These are phyloP conservation scores for Fusarium robinianum DNA, from an alignment of 2,329 filamentous ascomycete species.

Conservation along the genomic window DNA sequence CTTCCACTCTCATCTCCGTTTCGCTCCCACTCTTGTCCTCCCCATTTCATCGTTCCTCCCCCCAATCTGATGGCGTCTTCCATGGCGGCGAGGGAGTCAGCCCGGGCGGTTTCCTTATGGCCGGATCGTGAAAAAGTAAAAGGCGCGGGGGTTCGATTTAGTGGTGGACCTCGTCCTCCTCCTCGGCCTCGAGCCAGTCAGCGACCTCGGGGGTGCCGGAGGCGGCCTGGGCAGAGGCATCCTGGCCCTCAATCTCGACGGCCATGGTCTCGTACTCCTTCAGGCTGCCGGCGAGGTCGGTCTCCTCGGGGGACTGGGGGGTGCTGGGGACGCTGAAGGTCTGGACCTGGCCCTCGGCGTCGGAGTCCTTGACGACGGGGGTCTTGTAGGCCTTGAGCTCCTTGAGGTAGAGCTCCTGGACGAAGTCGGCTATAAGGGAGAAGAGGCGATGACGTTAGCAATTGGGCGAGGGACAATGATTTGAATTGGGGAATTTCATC, in stretches of 20 bases:
- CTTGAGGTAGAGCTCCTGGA: constrained; percentile 96
- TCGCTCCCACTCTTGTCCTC: constrained; percentile 15
- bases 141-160: too few relatives aligned
- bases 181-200: constrained; percentile 85
- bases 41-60: constrained; percentile 27
- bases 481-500: constrained; percentile 1
- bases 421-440: constrained; percentile 76
- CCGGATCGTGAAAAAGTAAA: constrained; percentile 8
- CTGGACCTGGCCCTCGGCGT: constrained; percentile 89
- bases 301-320: constrained; percentile 89
- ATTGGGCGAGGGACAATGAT: constrained; percentile 11
- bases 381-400: constrained; percentile 97
- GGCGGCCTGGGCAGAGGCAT: constrained; percentile 62
- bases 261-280: constrained; percentile 93
- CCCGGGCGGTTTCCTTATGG: constrained; percentile 10
- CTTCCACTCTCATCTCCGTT: constrained; percentile 19
- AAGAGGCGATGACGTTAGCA: constrained; percentile 36
- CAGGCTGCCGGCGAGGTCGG: constrained; percentile 87
- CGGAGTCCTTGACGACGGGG: constrained; percentile 78
- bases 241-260: constrained; percentile 92
- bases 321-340: constrained; percentile 80
- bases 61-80: constrained; percentile 13
- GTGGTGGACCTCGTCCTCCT: constrained; percentile 60
- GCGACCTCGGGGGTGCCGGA: constrained; percentile 61
- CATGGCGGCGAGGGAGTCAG: constrained; percentile 16